Conservation (phyloP, 1,284 basidiomycete genomes). For the Marasmius oreades region DNA sequence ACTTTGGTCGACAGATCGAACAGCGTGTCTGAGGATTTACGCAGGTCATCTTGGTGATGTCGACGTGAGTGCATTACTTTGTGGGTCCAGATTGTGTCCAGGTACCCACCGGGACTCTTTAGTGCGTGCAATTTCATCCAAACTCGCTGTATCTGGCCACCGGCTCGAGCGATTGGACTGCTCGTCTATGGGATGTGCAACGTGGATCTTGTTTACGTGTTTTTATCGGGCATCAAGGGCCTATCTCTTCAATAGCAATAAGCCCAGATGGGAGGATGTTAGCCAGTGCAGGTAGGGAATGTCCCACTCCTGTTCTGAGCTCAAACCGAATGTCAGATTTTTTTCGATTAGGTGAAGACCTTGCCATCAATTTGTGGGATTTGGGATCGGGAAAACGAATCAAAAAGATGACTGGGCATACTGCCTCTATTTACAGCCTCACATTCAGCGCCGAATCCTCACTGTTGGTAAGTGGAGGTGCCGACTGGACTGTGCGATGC, state of each 20-base stretch:
- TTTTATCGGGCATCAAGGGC: conserved; percentile 93
- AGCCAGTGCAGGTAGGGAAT: conserved; percentile 76
- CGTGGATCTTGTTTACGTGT: conserved; percentile 90
- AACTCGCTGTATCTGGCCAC: conserved; percentile 98
- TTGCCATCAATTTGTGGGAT: conserved; percentile 95
- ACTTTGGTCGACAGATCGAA: conserved; percentile 94
- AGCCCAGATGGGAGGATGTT: conserved; percentile 94
- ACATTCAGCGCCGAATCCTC: conserved; percentile 91
- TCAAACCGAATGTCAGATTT: conserved; percentile 9
- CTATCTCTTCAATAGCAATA: conserved; percentile 85
- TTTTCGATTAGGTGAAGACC: conserved; percentile 70
- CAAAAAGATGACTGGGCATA: conserved; percentile 97
- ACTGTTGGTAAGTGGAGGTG: conserved; percentile 83
- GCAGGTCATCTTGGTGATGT: conserved; percentile 97
- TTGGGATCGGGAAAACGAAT: conserved; percentile 88
- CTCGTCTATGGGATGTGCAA: conserved; percentile 98
- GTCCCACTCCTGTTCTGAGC: conserved; percentile 5
- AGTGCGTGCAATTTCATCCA: conserved; percentile 97
- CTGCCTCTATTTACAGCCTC: conserved; percentile 84
- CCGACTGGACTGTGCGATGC: conserved; percentile 93
- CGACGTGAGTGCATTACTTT: conserved; percentile 63
- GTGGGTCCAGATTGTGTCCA: background rate
- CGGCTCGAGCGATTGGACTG: conserved; percentile 94
- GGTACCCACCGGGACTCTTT: conserved; percentile 15
- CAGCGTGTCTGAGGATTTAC: conserved; percentile 87